A percentile compares a stretch with the other conserved stretches of the same genome.
These are phyloP conservation scores for Fusarium sp. DNA, from an alignment of 2,329 filamentous ascomycete genomes.

Conservation along the genomic window DNA sequence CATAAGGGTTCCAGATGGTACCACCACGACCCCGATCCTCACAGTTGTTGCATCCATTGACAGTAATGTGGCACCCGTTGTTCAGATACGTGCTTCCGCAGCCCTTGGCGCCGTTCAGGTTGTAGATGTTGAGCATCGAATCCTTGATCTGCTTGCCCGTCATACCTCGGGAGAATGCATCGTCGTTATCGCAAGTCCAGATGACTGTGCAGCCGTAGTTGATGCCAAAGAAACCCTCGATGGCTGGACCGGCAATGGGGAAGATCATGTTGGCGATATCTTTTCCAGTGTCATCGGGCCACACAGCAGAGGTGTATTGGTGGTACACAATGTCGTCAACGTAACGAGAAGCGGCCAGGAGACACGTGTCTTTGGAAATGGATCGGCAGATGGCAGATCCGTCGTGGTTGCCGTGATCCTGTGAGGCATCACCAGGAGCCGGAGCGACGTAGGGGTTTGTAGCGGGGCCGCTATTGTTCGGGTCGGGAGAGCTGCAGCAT, in stretches of 20 bases:
- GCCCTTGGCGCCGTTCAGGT: constrained; percentile 16
- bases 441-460: constrained; percentile 15
- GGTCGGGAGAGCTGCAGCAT: constrained; percentile 14
- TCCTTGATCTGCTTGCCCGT: constrained; percentile 25
- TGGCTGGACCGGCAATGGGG: not conserved
- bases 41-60: constrained; percentile 24
- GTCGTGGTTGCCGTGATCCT: constrained; percentile 7
- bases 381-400: constrained; percentile 18
- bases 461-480: constrained; percentile 9
- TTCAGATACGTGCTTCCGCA: constrained; percentile 17
- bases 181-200: constrained; percentile 16
- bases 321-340: constrained; percentile 15
- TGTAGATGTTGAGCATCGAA: constrained; percentile 19
- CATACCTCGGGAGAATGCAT: constrained; percentile 13
- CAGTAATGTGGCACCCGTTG: constrained; percentile 13
- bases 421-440: not conserved
- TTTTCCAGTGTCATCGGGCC: constrained; percentile 2
- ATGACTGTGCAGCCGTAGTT: constrained; percentile 23
- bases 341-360: constrained; percentile 4
- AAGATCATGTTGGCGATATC: constrained; percentile 15
- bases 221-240: constrained; percentile 14
- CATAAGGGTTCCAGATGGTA: constrained; percentile 9
- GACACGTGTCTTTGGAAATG: constrained; percentile 9
- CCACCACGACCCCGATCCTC: not conserved
- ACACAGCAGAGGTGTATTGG: constrained; percentile 16